These are phyloP conservation scores for Collybia sp. DNA, from an alignment of 768 basidiomycete genomes.

Conservation along the genomic window DNA sequence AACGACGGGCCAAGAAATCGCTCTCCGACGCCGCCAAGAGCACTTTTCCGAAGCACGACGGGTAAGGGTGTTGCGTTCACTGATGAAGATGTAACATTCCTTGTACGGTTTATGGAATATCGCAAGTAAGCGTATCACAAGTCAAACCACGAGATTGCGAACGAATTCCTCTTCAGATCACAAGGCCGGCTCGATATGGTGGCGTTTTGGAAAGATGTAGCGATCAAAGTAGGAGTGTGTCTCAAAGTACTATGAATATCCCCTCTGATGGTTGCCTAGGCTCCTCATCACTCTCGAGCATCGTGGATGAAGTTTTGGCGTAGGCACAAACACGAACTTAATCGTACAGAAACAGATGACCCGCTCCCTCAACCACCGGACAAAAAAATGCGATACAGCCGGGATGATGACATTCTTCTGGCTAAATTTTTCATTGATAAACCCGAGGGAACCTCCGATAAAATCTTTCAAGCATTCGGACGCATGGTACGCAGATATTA, in stretches of 20 bases:
- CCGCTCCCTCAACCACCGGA: constrained; percentile 73
- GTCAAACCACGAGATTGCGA: constrained; percentile 1
- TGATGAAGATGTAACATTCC: constrained; percentile 72
- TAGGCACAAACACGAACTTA: constrained; percentile 80
- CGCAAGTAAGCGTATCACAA: constrained; percentile 48
- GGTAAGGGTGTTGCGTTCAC: constrained; percentile 91
- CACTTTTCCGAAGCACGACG: constrained; percentile 78
- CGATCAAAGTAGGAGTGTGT: constrained; percentile 45
- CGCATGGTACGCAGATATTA: constrained; percentile 43
- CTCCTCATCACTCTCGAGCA: constrained; percentile 86
- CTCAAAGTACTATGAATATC: constrained; percentile 2
- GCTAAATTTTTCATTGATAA: constrained; percentile 70
- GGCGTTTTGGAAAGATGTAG: constrained; percentile 76
- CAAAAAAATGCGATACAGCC: constrained; percentile 87
- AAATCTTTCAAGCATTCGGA: constrained; percentile 79
- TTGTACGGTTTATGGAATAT: constrained; percentile 75
- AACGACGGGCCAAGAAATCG: constrained; percentile 40
- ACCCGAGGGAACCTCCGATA: constrained; percentile 79
- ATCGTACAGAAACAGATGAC: constrained; percentile 59
- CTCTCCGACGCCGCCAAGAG: constrained; percentile 78
- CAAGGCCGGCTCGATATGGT: constrained; percentile 70
- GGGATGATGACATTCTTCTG: constrained; percentile 72
- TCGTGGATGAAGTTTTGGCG: constrained; percentile 96
- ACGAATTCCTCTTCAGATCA: constrained; percentile 27
- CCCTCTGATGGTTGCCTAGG: constrained; percentile 33